Conservation (phyloP, 2,329 filamentous ascomycete genomes). For the Cordyceps pruinosa region DNA sequence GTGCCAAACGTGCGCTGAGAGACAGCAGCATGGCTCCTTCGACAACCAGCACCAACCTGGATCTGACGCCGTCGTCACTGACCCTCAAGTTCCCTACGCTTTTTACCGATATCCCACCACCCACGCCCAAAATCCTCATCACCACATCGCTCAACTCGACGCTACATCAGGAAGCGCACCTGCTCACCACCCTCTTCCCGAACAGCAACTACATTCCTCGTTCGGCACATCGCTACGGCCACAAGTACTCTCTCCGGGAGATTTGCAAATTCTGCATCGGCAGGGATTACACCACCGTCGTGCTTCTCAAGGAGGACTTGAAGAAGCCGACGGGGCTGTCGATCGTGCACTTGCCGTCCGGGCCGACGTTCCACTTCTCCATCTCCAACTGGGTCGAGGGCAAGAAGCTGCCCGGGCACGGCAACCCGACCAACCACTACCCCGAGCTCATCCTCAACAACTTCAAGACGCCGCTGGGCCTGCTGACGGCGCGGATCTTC, state of each 20-base stretch:
- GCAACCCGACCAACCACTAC: conserved; percentile 79
- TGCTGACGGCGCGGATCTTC: conserved; percentile 82
- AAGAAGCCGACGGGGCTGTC: conserved; percentile 80
- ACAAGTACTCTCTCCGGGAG: conserved; percentile 89
- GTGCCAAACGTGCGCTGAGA: conserved; percentile 37
- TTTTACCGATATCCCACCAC: conserved; percentile 52
- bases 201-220: conserved; percentile 82
- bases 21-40: conserved; percentile 50
- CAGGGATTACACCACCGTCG: conserved; percentile 72
- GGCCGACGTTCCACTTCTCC: conserved; percentile 88
- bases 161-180: conserved; percentile 73
- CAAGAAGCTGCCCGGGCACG: conserved; percentile 82
- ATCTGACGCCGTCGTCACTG: conserved; percentile 54
- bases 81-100: conserved; percentile 56
- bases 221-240: conserved; percentile 71
- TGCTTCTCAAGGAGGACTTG: conserved; percentile 82
- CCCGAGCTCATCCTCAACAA: conserved; percentile 89
- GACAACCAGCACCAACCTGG: conserved; percentile 56
- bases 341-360: conserved; percentile 73
- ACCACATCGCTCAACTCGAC: conserved; percentile 87
- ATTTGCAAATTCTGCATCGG: conserved; percentile 81
- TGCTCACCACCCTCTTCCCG: conserved; percentile 77
- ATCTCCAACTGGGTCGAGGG: conserved; percentile 88
- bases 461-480: conserved; percentile 86
- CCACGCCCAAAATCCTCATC: conserved; percentile 76